A percentile compares a stretch with the other conserved stretches of the same genome.
Evolutionary conservation across 306 rosid species (phyloP).

Genomic region (Adenanthera pavonina): DNA sequence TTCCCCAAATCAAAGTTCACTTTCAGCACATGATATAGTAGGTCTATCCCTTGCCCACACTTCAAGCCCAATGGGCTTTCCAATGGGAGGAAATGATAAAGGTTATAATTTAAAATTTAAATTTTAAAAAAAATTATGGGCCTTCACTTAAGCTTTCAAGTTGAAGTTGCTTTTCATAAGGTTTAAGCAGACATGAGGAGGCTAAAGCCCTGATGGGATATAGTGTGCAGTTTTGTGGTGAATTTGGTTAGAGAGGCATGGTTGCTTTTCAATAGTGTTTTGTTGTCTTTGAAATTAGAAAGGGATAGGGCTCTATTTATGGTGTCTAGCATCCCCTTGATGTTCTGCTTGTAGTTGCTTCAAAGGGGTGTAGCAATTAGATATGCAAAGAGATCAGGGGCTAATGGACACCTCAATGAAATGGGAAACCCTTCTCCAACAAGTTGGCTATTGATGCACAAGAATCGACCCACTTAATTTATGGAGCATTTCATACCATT

Average conservation of each 20-base stretch:
- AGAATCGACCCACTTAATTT: neutral
- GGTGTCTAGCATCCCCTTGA: neutral
- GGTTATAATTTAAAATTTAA: neutral
- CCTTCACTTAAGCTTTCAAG: neutral
- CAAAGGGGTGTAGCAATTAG: neutral
- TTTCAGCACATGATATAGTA: neutral
- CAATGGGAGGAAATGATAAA: neutral
- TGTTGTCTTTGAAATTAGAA: neutral
- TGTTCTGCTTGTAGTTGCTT: neutral
- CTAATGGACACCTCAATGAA: neutral
- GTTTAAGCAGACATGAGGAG: neutral
- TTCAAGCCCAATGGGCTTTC: slow-evolving; percentile 7
- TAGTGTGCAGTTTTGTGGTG: neutral
- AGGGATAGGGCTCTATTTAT: neutral
- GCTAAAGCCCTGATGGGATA: neutral
- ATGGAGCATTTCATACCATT: neutral
- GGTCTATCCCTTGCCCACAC: neutral
- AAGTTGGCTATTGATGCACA: neutral
- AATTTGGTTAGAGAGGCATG: neutral
- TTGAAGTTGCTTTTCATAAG: neutral
- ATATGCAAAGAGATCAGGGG: neutral
- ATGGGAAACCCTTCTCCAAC: neutral
- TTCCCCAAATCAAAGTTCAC: neutral
- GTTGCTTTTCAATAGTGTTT: neutral
- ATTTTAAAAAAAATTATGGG: neutral